phyloP scores from a whole-genome alignment of 371 early-diverging fungal genomes.

The Neoconidiobolus thromboides region DNA sequence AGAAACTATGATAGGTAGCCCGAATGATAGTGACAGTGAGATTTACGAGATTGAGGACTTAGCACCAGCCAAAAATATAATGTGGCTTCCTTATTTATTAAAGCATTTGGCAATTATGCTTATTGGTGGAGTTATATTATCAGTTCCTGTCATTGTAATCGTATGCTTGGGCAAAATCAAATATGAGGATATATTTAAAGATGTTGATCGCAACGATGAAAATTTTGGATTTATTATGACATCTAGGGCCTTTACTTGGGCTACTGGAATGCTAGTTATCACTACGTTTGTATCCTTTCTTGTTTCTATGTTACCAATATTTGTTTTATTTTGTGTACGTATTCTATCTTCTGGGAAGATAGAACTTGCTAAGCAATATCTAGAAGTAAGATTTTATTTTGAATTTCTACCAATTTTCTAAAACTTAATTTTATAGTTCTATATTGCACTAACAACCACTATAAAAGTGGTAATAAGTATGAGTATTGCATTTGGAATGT shows the following conservation, averaged over 20 bases:
- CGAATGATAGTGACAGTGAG: background rate
- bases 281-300: background rate
- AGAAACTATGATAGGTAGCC: background rate
- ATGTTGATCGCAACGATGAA: background rate
- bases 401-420: background rate
- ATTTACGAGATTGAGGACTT: background rate
- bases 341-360: background rate
- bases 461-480: background rate
- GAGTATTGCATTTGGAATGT: background rate
- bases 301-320: background rate
- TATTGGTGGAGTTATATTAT: background rate
- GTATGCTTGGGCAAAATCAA: background rate
- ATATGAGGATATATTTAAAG: background rate
- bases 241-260: background rate
- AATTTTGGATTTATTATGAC: background rate
- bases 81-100: background rate
- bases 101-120: background rate
- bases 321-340: background rate
- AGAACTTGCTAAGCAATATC: slow-evolving; percentile 1
- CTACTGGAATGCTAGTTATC: background rate
- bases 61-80: background rate
- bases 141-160: background rate
- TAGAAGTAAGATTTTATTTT: background rate
- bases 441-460: slow-evolving; percentile 1
- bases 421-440: background rate